Conservation (phyloP, 768 basidiomycete genomes). For the Trametopsis cervina region DNA sequence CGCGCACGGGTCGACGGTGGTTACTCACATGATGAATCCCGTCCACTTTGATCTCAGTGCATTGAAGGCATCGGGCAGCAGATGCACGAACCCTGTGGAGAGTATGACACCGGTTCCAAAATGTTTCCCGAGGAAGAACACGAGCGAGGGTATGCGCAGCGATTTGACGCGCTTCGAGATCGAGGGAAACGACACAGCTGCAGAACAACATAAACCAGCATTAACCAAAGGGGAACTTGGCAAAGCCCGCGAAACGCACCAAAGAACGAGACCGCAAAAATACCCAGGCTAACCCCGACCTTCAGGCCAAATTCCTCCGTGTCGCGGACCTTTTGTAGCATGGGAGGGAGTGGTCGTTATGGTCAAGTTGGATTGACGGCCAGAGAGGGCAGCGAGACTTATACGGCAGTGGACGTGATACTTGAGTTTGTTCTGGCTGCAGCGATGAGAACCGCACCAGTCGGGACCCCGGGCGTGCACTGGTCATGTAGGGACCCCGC, state of each 20-base stretch:
- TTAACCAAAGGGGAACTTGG: not conserved
- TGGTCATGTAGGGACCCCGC: too few species aligned
- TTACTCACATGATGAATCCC: conserved; percentile 65
- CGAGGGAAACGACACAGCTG: conserved; percentile 70
- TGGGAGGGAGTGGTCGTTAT: too few species aligned
- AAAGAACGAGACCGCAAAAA: conserved; percentile 56
- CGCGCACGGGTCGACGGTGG: not conserved
- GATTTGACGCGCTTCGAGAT: conserved; percentile 47
- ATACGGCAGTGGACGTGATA: too few species aligned
- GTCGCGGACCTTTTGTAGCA: too few species aligned
- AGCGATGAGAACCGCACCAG: too few species aligned
- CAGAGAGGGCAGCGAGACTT: too few species aligned
- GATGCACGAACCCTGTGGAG: conserved; percentile 77
- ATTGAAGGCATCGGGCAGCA: conserved; percentile 71
- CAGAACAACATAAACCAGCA: not conserved
- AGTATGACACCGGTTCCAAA: conserved; percentile 84
- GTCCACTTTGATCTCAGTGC: conserved; percentile 42
- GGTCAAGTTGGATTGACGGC: too few species aligned
- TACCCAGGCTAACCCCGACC: conserved; percentile 37
- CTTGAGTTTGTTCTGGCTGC: too few species aligned
- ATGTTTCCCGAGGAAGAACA: conserved; percentile 85
- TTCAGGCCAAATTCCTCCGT: not conserved
- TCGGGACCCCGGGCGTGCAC: too few species aligned
- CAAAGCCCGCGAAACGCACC: conserved; percentile 38
- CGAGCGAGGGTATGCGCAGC: conserved; percentile 54